These are phyloP conservation scores for Neobulgaria alba DNA, from an alignment of 2,329 filamentous ascomycete species.

Conservation along the genomic window DNA sequence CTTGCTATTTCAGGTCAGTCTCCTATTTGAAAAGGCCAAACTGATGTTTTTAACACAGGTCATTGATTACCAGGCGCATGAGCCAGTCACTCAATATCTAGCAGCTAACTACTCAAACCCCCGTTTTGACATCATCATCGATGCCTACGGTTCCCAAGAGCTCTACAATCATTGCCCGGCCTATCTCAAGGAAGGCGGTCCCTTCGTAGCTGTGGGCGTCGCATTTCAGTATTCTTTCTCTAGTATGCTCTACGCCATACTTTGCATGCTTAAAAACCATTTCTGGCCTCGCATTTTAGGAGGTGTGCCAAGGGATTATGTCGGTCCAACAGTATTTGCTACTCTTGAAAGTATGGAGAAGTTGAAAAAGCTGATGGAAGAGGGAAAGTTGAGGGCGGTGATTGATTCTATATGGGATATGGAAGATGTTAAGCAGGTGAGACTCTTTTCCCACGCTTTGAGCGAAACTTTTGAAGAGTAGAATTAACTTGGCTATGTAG, in stretches of 20 bases:
- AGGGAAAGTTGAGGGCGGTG: constrained; percentile 30
- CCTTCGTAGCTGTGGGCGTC: constrained; percentile 36
- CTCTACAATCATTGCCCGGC: constrained; percentile 34
- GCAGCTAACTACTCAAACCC: constrained; percentile 24
- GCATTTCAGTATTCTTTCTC: constrained; percentile 31
- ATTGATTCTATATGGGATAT: constrained; percentile 33
- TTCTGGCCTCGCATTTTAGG: constrained; percentile 31
- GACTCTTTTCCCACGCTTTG: too few species aligned
- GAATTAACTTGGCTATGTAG: too few species aligned
- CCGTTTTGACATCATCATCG: constrained; percentile 39
- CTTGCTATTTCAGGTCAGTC: too few species aligned
- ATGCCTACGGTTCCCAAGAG: constrained; percentile 40
- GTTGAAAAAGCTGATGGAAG: constrained; percentile 29
- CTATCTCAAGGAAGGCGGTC: constrained; percentile 32
- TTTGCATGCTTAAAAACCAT: constrained; percentile 33
- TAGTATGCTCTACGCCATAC: constrained; percentile 26
- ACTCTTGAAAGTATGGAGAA: constrained; percentile 28
- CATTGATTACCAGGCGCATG: constrained; percentile 35
- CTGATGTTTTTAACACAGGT: constrained; percentile 25
- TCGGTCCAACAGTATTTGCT: constrained; percentile 7
- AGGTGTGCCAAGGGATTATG: constrained; percentile 28
- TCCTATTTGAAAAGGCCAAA: too few species aligned
- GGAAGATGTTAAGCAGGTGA: constrained; percentile 30
- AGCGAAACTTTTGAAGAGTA: too few species aligned
- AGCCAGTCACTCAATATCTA: constrained; percentile 31